Conservation (phyloP, 75 land plant genomes). For the Pinus taeda region DNA sequence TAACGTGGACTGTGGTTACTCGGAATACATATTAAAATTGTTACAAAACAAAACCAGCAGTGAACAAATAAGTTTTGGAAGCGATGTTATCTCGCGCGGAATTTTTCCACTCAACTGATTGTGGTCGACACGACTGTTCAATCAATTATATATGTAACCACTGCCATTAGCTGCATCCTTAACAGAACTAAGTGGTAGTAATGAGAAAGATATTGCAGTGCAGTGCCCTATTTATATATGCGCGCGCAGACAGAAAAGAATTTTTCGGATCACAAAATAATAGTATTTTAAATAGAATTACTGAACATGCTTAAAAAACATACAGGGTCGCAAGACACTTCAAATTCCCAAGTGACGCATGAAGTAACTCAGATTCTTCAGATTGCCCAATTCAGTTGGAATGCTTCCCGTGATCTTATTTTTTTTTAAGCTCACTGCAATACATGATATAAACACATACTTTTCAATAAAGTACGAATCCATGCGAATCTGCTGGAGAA, state of each 20-base stretch:
- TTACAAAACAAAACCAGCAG: not conserved
- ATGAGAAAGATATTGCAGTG: no score
- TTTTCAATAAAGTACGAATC: no score
- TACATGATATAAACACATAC: not conserved
- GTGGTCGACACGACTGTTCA: conserved; percentile 73
- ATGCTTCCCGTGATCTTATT: conserved; percentile 86
- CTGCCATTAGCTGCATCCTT: no score
- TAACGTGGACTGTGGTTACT: not conserved
- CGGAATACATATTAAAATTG: not conserved
- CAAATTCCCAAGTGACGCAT: conserved; percentile 72
- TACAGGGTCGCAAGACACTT: conserved; percentile 86
- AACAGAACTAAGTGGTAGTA: no score
- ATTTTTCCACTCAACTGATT: conserved; percentile 76
- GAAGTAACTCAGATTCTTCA: conserved; percentile 92
- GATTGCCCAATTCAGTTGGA: conserved; percentile 81
- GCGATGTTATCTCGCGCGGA: conserved; percentile 60
- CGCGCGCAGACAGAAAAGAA: no score
- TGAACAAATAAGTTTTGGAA: conserved; percentile 33
- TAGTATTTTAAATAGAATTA: not conserved
- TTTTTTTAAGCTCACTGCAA: conserved; percentile 94
- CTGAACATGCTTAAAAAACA: conserved; percentile 27
- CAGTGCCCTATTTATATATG: no score
- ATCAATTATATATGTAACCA: not conserved
- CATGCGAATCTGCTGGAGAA: no score
- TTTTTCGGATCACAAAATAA: no score